Base-by-base conservation (phyloP, 208 protist genomes). In the Sergeia podlipaevii region DNA sequence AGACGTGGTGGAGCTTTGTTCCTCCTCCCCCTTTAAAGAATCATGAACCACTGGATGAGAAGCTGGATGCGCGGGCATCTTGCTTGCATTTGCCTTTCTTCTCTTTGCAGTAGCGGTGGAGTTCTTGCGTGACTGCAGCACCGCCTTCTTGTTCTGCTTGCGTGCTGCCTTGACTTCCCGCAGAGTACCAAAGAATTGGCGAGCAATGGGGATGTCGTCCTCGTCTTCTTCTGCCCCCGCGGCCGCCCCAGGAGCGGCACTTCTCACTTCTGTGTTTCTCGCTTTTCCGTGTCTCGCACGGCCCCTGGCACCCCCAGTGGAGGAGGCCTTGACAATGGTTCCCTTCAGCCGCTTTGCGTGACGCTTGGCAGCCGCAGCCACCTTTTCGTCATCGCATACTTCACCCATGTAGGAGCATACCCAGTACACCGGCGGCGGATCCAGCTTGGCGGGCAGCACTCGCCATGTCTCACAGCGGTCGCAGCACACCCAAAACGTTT, bases 401-500 rank as follows among this genome's bases (percentile, higher is more conserved):
- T 65, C 15, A n/a, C 62, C 64, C 32, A 80, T 39, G 28, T 53
- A 57, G 24, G 55, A 42, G 43, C 80, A 88, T 20, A 66, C 59
- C 80, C 80, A 88, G 36, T 67, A 62, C n/a, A 66, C 53, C 2
- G 80, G 75, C 5, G 68, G 28, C 7, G 71, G 55, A 28, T 74
- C 43, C 23, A 69, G 39, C 21, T 47, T 43, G 47, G 65, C 50
- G 3, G 71, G 59, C 6, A 84, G 30, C 43, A 74, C 61, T 17
- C 69, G 72, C 75, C 71, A 88, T 28, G 30, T 43, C 23, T 44
- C 13, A 42, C 80, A 88, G 34, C 30, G 33, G 42, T 75, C 61
- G 59, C 75, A 88, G 41, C 62, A 64, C 3, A 88, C 47, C 80
- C 74, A 83, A 47, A 81, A 73, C 32, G 48, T 63, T 17, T 60